Evolutionary conservation across 2,329 filamentous ascomycete species (phyloP).

Genomic region (Alternaria longipes): DNA sequence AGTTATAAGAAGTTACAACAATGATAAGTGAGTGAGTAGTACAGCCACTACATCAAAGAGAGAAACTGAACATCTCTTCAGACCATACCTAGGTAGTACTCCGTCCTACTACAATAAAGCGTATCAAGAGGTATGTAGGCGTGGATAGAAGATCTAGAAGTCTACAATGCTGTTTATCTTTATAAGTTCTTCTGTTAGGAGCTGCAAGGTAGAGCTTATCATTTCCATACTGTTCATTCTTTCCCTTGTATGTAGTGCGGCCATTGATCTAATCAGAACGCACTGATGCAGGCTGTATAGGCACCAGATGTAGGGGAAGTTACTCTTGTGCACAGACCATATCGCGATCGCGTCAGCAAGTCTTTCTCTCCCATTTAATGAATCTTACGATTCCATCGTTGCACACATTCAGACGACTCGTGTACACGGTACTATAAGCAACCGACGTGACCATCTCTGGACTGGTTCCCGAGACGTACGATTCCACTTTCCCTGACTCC

Average conservation of each 20-base stretch:
- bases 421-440: no score
- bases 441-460: neutral
- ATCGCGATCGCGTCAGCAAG: neutral
- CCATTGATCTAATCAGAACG: neutral
- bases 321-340: neutral
- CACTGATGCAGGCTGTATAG: neutral
- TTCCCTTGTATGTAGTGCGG: no score
- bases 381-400: neutral
- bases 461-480: neutral
- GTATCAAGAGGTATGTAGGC: no score
- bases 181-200: no score
- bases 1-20: neutral
- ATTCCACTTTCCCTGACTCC: neutral
- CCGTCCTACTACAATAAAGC: no score
- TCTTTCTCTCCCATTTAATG: neutral
- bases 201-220: no score
- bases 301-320: neutral
- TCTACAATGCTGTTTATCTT: no score
- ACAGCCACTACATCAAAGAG: no score
- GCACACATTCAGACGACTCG: neutral
- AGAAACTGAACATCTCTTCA: no score
- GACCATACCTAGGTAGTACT: no score
- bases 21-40: neutral
- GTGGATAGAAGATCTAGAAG: no score
- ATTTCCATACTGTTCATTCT: no score